Evolutionary conservation across 2,329 filamentous ascomycete species (phyloP).

Genomic region (Eurotiales sp.): DNA sequence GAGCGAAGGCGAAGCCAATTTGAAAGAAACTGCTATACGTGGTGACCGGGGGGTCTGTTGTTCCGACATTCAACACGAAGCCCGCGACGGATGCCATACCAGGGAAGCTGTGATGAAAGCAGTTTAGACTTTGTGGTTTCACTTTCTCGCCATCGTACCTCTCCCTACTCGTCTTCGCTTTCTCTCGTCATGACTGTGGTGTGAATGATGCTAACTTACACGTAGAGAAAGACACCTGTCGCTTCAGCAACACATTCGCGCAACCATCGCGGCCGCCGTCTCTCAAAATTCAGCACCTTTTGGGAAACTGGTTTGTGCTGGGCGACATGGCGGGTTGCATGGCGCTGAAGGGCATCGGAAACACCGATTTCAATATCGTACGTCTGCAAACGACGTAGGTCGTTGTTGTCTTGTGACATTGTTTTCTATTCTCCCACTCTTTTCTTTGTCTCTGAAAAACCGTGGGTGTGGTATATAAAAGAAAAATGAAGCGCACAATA

Average conservation of each 20-base stretch:
- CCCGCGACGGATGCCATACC: slow-evolving; percentile 53
- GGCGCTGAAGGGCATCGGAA: slow-evolving; percentile 51
- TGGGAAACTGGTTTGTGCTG: slow-evolving; percentile 50
- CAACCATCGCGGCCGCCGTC: slow-evolving; percentile 50
- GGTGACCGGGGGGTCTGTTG: slow-evolving; percentile 26
- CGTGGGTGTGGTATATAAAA: no score
- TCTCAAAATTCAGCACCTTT: slow-evolving; percentile 54
- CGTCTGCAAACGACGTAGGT: slow-evolving; percentile 3
- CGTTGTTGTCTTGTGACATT: slow-evolving; percentile 5
- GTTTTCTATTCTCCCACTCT: background rate
- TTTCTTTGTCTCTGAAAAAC: background rate
- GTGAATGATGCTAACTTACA: no score
- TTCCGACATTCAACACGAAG: slow-evolving; percentile 47
- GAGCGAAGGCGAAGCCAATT: slow-evolving; percentile 53
- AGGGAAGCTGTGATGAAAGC: slow-evolving; percentile 32
- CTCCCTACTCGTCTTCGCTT: no score
- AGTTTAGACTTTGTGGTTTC: background rate
- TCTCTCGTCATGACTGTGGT: no score
- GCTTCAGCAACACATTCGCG: slow-evolving; percentile 56
- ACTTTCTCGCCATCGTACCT: background rate
- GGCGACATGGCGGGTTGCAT: slow-evolving; percentile 47
- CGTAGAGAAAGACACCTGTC: slow-evolving; percentile 56
- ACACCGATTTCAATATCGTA: slow-evolving; percentile 46
- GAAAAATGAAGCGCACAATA: no score
- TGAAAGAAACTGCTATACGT: slow-evolving; percentile 53